Conservation (phyloP, 2,329 filamentous ascomycete species). For the Penicillium sp. region DNA sequence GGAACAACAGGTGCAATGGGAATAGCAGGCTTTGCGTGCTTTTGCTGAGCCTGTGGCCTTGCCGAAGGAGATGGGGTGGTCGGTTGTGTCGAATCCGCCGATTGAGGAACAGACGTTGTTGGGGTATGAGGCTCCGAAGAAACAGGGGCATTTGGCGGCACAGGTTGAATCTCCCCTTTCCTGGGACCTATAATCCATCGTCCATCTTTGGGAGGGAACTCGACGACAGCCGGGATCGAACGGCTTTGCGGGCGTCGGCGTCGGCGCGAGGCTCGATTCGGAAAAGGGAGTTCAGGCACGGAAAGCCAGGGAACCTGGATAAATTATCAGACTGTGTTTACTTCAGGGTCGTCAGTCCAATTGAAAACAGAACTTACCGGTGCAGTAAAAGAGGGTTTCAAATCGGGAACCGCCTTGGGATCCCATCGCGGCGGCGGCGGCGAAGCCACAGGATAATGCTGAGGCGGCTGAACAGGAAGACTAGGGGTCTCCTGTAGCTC, state of each 20-base stretch:
- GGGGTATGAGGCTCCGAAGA: slow-evolving; percentile 51
- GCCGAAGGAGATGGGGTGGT: slow-evolving; percentile 52
- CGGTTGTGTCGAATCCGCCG: slow-evolving; percentile 50
- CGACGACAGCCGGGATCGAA: slow-evolving; percentile 38
- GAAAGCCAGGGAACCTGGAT: slow-evolving; percentile 56
- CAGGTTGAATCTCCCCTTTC: slow-evolving; percentile 9
- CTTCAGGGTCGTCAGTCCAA: slow-evolving; percentile 1
- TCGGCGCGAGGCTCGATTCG: slow-evolving; percentile 45
- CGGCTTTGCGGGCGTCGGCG: slow-evolving; percentile 41
- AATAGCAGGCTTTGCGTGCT: slow-evolving; percentile 32
- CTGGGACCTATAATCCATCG: slow-evolving; percentile 20
- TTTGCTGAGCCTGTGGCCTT: slow-evolving; percentile 29
- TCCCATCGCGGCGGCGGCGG: slow-evolving; percentile 26
- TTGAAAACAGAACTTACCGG: slow-evolving; percentile 34
- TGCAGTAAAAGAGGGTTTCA: slow-evolving; percentile 43
- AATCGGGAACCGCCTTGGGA: slow-evolving; percentile 20
- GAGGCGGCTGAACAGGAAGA: slow-evolving; percentile 20
- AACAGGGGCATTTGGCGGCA: slow-evolving; percentile 20
- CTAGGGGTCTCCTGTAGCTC: slow-evolving; percentile 27
- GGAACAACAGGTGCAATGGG: slow-evolving; percentile 42
- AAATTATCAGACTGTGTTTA: slow-evolving; percentile 9
- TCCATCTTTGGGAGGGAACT: slow-evolving; percentile 48
- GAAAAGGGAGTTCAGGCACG: slow-evolving; percentile 50
- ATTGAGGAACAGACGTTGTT: slow-evolving; percentile 53
- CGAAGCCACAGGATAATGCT: slow-evolving; percentile 34